phyloP scores from a whole-genome alignment of 2,329 filamentous ascomycete species.

The Plectosphaerella plurivora region DNA sequence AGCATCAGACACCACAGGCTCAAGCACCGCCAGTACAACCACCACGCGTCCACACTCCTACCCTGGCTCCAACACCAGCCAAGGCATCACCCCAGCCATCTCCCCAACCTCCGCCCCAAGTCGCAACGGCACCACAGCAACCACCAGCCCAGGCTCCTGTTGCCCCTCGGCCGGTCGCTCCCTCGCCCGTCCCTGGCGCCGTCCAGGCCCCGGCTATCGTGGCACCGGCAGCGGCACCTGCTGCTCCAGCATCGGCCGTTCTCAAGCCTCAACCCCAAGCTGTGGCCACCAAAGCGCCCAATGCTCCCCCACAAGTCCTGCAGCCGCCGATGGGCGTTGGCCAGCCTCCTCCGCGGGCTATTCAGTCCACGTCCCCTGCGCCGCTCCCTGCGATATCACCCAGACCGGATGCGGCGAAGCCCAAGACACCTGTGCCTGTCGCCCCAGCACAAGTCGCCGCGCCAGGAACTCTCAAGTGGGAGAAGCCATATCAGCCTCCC shows the following conservation, averaged over 20 bases:
- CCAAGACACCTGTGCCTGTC: slow-evolving; percentile 23
- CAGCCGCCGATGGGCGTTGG: slow-evolving; percentile 29
- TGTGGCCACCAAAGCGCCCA: slow-evolving; percentile 22
- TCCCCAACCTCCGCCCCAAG: not conserved
- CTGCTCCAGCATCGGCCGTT: slow-evolving; percentile 8
- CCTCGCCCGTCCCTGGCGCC: not conserved
- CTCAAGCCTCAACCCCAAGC: slow-evolving; percentile 20
- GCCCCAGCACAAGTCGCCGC: slow-evolving; percentile 13
- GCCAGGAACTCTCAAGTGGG: slow-evolving; percentile 30
- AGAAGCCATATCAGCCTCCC: slow-evolving; percentile 34
- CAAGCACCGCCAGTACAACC: not conserved
- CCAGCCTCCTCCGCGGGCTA: slow-evolving; percentile 20
- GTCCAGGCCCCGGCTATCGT: slow-evolving; percentile 6
- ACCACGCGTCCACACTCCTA: not conserved
- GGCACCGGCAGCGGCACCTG: slow-evolving; percentile 4
- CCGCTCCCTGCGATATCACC: slow-evolving; percentile 23
- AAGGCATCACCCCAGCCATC: not conserved
- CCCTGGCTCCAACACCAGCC: not conserved
- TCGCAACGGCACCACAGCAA: not conserved
- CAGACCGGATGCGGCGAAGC: slow-evolving; percentile 26
- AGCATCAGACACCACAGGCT: not conserved
- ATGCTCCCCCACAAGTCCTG: slow-evolving; percentile 24
- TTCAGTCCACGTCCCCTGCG: slow-evolving; percentile 12
- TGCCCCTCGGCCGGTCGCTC: not conserved
- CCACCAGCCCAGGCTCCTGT: not conserved